Conservation (phyloP, 805 yeast species). For the Kuraishia hungarica region DNA sequence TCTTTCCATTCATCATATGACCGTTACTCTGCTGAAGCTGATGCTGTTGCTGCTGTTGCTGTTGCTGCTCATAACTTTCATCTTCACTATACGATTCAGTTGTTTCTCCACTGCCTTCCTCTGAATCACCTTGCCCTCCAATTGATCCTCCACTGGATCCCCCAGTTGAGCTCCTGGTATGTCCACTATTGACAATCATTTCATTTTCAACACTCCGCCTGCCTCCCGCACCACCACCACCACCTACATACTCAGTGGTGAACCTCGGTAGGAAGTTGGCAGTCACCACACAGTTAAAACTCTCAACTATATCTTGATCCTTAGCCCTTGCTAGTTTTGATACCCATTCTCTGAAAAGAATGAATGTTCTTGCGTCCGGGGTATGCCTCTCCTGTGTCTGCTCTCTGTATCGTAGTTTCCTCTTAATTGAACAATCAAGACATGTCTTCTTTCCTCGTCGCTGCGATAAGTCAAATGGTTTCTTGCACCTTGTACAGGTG, state of each 20-base stretch:
- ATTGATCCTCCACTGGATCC: not conserved
- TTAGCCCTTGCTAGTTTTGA: not conserved
- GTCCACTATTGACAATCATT: not conserved
- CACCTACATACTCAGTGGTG: not conserved
- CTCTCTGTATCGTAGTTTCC: not conserved
- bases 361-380: not conserved
- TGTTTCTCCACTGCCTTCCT: not conserved
- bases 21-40: too few relatives aligned
- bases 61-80: not conserved
- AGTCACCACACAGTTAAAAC: not conserved
- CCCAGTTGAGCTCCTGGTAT: not conserved
- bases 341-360: not conserved
- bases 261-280: not conserved
- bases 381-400: not conserved
- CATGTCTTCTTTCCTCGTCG: not conserved
- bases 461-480: not conserved
- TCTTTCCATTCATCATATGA: not conserved
- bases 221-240: not conserved
- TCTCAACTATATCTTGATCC: not conserved
- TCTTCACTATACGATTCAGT: not conserved
- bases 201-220: not conserved
- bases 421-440: not conserved
- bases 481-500: not conserved
- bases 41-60: not conserved
- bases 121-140: not conserved